Percentiles rank a stretch among this genome's conserved stretches.
Conservation (phyloP, 2,329 filamentous ascomycete genomes). For the Exophiala phaeomuriformis region DNA sequence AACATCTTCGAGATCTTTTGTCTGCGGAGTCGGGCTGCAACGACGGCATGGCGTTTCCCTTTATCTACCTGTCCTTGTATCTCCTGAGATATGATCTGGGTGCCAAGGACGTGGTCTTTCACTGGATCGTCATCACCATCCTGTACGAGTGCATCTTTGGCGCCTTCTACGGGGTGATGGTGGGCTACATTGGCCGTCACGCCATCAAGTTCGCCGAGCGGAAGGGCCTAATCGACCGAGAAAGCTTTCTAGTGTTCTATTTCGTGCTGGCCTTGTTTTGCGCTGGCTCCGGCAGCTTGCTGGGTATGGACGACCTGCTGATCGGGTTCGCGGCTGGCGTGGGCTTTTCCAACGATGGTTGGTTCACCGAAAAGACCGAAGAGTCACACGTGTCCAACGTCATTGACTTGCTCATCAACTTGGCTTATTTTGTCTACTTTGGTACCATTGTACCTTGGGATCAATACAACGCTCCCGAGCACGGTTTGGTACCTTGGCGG, state of each 20-base stretch:
- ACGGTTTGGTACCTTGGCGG: conserved; percentile 79
- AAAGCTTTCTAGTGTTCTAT: conserved; percentile 98
- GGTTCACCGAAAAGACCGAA: conserved; percentile 97
- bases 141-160: conserved; percentile 96
- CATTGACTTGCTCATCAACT: conserved; percentile 91
- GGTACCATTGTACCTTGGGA: conserved; percentile 96
- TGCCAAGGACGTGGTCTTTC: conserved; percentile 61
- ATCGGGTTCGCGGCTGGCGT: conserved; percentile 93
- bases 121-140: conserved; percentile 85
- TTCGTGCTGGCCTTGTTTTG: conserved; percentile 94
- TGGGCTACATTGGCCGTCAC: conserved; percentile 86
- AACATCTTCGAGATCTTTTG: conserved; percentile 89
- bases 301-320: conserved; percentile 87
- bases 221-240: conserved; percentile 79
- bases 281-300: conserved; percentile 81
- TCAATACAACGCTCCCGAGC: conserved; percentile 67
- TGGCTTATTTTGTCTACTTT: conserved; percentile 97
- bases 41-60: conserved; percentile 98
- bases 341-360: conserved; percentile 98
- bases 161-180: conserved; percentile 73
- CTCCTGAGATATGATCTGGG: conserved; percentile 72
- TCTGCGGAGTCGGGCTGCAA: conserved; percentile 98
- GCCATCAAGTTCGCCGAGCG: conserved; percentile 83
- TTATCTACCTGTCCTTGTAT: conserved; percentile 87
- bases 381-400: conserved; percentile 99